Base-by-base conservation (phyloP, 345 rosid genomes). In the Eutrema yunnanense region DNA sequence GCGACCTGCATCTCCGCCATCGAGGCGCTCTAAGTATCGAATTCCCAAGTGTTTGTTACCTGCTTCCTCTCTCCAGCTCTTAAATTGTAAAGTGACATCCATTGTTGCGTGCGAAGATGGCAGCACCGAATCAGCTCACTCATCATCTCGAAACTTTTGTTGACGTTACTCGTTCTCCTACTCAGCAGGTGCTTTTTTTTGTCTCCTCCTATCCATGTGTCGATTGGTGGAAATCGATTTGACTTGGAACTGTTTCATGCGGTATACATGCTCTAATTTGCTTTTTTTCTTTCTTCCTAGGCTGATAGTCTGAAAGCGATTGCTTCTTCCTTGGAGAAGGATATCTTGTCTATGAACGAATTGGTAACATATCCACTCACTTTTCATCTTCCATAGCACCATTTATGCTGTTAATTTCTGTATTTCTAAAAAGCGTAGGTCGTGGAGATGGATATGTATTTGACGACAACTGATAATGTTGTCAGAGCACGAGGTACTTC, bases 371-470 rank as follows among this genome's bases (percentile, higher is more conserved):
- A 27, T 9, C 36, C 8, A 19, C 29, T 14, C 55, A 56, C 43
- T 55, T 40, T 49, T 8, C 47, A 54, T 58, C 50, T 49, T 16
- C 38, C n/a, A 4, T 54, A 1, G 9, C 7, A 27, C 44, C 26
- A 43, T 4, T 19, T 53, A 9, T 70, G 13, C 70, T 55, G 30
- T 56, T 74, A 8, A 11, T 22, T 42, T 67, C 12, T 32, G 26
- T 19, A 41, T 12, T 41, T 26, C 73, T 22, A 22, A 12, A 12
- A 14, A 43, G 47, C 62, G 7, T 73, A 94, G 97, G 96, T 88
- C 67, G 78, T 68, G 75, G 97, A 91, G 84, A 84, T 95, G 97
- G 96, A 80, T 1, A 68, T 86, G 92, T 92, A 89, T 85, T 74
- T 92, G 83, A 90, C 96, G 3, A 87, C 86, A 9, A 78, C 89